Conservation (phyloP, 176 grass and related monocot species). For the Avena eriantha region DNA sequence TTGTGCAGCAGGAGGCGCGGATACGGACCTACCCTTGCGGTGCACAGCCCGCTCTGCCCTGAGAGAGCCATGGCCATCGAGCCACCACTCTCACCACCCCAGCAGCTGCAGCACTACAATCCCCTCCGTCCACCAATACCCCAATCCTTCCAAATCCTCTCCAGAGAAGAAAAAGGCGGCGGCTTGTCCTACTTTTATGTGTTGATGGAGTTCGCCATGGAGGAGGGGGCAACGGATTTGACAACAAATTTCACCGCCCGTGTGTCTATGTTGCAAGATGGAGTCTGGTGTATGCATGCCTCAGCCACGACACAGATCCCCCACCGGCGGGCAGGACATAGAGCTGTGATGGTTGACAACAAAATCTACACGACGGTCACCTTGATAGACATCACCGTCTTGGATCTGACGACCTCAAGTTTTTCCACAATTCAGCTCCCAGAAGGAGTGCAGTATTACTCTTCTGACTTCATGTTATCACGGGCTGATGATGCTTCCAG, state of each 20-base stretch:
- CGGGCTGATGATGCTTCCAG: neutral
- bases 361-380: neutral
- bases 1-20: too few relatives aligned
- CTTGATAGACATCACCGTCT: neutral
- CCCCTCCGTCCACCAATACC: too few relatives aligned
- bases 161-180: neutral
- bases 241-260: neutral
- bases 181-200: neutral
- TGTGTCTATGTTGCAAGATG: neutral
- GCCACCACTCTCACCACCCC: neutral
- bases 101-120: too few relatives aligned
- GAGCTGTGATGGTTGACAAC: neutral
- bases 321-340: too few relatives aligned
- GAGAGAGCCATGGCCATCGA: neutral
- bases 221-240: neutral
- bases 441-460: neutral
- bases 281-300: neutral
- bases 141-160: neutral
- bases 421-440: neutral
- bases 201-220: neutral
- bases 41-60: too few relatives aligned
- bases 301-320: neutral
- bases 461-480: neutral
- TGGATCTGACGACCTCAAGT: neutral
- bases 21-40: too few relatives aligned